Conservation (phyloP, 2,329 filamentous ascomycete species). For the Nothopassalora personata region DNA sequence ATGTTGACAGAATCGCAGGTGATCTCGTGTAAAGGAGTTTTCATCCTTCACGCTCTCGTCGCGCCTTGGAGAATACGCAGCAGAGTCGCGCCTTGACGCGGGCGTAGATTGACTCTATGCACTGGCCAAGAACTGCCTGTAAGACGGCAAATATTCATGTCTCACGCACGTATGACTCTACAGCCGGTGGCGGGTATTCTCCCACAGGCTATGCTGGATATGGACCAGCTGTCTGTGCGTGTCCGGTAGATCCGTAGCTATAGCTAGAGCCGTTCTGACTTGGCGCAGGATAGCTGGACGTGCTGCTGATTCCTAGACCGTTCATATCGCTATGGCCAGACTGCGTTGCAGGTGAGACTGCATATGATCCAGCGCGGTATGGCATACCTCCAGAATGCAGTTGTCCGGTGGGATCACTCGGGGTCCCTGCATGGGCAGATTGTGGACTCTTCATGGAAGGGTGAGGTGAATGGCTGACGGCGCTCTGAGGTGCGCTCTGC, state of each 20-base stretch:
- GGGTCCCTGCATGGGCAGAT: slow-evolving; percentile 16
- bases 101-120: not conserved
- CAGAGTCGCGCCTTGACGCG: not conserved
- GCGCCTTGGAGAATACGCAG: not conserved
- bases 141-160: not conserved
- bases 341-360: slow-evolving; percentile 19
- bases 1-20: too few species aligned
- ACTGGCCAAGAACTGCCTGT: not conserved
- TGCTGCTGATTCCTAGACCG: slow-evolving; percentile 28
- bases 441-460: slow-evolving; percentile 27
- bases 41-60: not conserved
- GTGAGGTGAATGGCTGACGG: slow-evolving; percentile 28
- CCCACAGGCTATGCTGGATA: slow-evolving; percentile 12
- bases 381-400: slow-evolving; percentile 22
- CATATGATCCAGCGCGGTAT: slow-evolving; percentile 20
- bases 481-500: slow-evolving; percentile 25
- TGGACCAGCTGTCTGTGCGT: slow-evolving; percentile 15
- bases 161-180: not conserved
- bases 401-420: slow-evolving; percentile 13
- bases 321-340: slow-evolving; percentile 27
- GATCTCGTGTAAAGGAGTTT: too few species aligned
- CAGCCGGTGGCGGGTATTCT: not conserved
- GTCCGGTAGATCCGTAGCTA: slow-evolving; percentile 19
- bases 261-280: slow-evolving; percentile 20
- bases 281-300: slow-evolving; percentile 24